These are phyloP conservation scores for Phytopythium aichiense DNA, from an alignment of 352 stramenopile genomes.

Conservation along the genomic window DNA sequence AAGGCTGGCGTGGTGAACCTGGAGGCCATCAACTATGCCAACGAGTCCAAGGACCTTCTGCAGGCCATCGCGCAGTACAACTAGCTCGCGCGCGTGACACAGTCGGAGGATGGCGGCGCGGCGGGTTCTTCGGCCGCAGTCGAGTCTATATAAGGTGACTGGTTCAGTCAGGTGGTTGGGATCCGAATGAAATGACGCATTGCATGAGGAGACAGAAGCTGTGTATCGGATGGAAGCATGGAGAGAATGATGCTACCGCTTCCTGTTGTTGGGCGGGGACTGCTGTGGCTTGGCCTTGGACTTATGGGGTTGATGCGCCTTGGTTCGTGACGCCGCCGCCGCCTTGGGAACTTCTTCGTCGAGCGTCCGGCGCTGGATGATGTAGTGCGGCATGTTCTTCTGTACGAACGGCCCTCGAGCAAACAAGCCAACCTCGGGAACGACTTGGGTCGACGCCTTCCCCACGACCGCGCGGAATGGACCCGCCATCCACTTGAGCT, in stretches of 20 bases:
- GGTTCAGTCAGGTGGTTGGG: not conserved
- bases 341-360: conserved; percentile 12
- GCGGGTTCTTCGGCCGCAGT: not conserved
- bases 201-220: not conserved
- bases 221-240: not conserved
- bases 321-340: not conserved
- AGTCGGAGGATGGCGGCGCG: not conserved
- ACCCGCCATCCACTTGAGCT: conserved; percentile 67
- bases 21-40: conserved; percentile 91
- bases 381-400: conserved; percentile 47
- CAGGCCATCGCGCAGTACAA: conserved; percentile 89
- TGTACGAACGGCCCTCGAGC: conserved; percentile 43
- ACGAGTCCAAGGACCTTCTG: conserved; percentile 92
- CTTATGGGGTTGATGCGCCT: not conserved
- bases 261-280: conserved; percentile 5
- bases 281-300: not conserved
- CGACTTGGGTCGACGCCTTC: conserved; percentile 53
- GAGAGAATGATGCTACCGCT: not conserved
- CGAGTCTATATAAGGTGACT: conserved; percentile 6
- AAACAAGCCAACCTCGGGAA: conserved; percentile 52
- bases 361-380: conserved; percentile 53
- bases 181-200: not conserved
- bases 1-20: conserved; percentile 92
- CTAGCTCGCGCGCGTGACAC: conserved; percentile 14
- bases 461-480: conserved; percentile 64